phyloP scores from a whole-genome alignment of 2,329 filamentous ascomycete species.

The Curvularia sp. region DNA sequence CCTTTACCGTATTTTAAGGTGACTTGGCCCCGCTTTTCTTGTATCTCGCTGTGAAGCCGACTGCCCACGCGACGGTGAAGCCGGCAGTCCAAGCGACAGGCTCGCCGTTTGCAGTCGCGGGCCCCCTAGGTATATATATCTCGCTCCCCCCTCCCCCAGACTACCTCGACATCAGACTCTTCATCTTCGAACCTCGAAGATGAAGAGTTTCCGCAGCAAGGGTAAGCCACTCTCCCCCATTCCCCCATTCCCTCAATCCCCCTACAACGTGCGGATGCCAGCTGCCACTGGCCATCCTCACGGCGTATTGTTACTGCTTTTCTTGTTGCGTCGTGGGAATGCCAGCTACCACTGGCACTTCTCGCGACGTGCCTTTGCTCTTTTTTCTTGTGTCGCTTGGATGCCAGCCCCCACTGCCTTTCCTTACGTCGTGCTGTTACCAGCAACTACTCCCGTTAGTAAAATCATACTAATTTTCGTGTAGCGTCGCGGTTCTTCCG shows the following conservation, averaged over 20 bases:
- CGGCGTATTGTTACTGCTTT: no score
- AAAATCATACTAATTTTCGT: no score
- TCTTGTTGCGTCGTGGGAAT: no score
- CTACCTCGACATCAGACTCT: neutral
- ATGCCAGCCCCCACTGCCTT: neutral
- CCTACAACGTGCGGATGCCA: no score
- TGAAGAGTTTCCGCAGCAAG: conserved; percentile 32
- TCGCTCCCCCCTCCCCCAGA: no score
- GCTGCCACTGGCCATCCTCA: no score
- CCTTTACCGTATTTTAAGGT: neutral
- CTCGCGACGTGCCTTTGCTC: neutral
- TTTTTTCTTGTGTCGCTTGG: neutral
- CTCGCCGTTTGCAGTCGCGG: no score
- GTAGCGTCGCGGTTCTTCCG: conserved; percentile 35
- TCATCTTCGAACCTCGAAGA: conserved; percentile 4
- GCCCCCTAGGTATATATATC: no score
- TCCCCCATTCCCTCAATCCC: no score
- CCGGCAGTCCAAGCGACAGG: no score
- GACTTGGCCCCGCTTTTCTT: conserved; percentile 3
- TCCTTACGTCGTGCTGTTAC: neutral
- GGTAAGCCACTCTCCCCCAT: conserved; percentile 12
- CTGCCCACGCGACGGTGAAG: conserved; percentile 1
- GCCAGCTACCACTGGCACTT: no score
- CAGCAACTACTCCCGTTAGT: no score
- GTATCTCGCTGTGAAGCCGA: conserved; percentile 5